Base-by-base conservation (phyloP, 805 yeast species). In the Clavispora fructus region DNA sequence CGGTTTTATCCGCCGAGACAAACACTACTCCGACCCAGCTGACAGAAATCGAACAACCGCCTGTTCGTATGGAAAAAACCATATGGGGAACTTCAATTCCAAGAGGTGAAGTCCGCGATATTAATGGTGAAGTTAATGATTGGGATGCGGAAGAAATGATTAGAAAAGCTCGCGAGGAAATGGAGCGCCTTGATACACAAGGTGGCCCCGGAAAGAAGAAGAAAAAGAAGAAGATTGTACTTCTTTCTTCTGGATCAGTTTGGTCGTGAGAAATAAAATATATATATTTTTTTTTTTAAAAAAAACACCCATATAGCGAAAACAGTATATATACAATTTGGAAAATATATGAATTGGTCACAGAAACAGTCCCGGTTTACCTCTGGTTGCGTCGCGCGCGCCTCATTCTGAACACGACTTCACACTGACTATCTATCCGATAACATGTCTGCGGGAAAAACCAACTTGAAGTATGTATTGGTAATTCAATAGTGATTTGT, bases 81-180 rank as follows among this genome's bases (percentile, higher is more conserved):
- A 80, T 87, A 3, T 87, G 95, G 95, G 95, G 95, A 0, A 86
- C 94, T 1, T 70, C 65, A 44, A 77, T 80, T 2, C 76, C 75
- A 5, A 70, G 65, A 44, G 54, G 67, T 0, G 74, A 64, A 64
- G 29, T 63, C 62, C 11, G 67, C 51, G 65, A 63, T 69, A 27
- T 29, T 11, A 55, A 45, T 4, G 65, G 65, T 3, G 61, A 56
- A 2, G 61, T 54, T n/a, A 52, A 61, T 1, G 77, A 74, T 46
- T 69, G 72, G 58, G 82, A 77, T 38, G 75, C 75, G 7, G 75
- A 67, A 50, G 77, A 78, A 47, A 68, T 78, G 74, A 69, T 83
- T 19, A 63, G 77, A 25, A 71, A 70, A 52, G 82, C 81, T 3
- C 74, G 70, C 48, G 77, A 73, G 53, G 77, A 73, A 48, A 75